Base-by-base conservation (phyloP, 306 rosid species). In the Dryas octopetala region DNA sequence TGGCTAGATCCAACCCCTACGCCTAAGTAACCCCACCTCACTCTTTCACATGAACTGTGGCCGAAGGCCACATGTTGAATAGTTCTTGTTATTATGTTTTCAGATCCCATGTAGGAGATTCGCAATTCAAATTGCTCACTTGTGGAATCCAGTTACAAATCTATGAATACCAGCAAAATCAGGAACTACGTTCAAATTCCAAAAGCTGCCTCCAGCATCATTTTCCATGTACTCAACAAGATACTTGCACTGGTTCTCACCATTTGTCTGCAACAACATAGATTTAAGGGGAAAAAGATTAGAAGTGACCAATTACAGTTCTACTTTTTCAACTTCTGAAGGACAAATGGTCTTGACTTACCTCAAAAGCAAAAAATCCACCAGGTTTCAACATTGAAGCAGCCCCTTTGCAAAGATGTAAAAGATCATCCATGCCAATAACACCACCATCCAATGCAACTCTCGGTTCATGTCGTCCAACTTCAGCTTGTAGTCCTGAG, bases 341-440 rank as follows among this genome's bases (percentile, higher is more conserved):
- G 9, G 5, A 1, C 53, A 69, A 70, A 47, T 2, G 44, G n/a
- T 71, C 77, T 17, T 9, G 41, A 19, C 70, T 46, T 53, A 95
- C 97, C 97, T 95, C 96, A 66, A 95, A 89, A 83, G 89, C 89
- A 28, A 95, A 92, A 83, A 89, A 95, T 78, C 99, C 97, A 78
- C 92, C 96, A 44, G 96, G 85, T 68, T 84, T 87, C 87, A 95
- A 81, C 85, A 95, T 74, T 54, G 76, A 73, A 76, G 88, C 89
- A 58, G 92, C 91, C 73, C 91, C 92, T 47, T 86, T 87, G 83
- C 97, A 91, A 15, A 91, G 91, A 88, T 85, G 96, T 57, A 87
- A 70, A 71, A 92, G 97, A 62, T 86, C 86, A 74, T 81, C 78
- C 92, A 85, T 86, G 78, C 97, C 97, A 60, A 81, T 73, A 47